These are phyloP conservation scores for Solanum hybrid DNA, from an alignment of 305 asterid genomes.

Conservation along the genomic window DNA sequence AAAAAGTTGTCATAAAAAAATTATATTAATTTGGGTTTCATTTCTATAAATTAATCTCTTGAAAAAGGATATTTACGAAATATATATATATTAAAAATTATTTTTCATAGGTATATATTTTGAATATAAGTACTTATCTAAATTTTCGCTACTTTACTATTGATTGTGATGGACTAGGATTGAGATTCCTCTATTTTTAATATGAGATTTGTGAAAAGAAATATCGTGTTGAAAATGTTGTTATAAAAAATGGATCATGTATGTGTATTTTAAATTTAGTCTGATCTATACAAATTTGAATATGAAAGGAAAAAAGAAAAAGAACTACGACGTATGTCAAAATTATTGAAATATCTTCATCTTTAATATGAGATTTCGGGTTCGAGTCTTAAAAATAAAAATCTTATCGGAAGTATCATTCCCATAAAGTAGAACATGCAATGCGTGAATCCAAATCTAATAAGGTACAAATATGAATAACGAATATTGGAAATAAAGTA, in stretches of 20 bases:
- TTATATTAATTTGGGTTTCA: background rate
- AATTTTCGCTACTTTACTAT: background rate
- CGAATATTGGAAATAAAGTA: no score
- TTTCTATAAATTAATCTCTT: background rate
- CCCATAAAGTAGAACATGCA: background rate
- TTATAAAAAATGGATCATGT: background rate
- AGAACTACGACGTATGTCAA: background rate
- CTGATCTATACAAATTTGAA: background rate
- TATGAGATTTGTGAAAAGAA: background rate
- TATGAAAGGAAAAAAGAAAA: background rate
- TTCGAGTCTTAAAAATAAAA: background rate
- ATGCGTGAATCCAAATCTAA: background rate
- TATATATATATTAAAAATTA: background rate
- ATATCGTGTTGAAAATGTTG: background rate
- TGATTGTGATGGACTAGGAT: background rate
- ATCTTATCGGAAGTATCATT: accelerated
- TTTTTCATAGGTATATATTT: background rate
- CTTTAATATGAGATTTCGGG: accelerated
- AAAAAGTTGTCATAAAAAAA: background rate
- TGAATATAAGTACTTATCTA: background rate
- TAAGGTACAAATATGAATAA: background rate
- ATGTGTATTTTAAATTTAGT: background rate
- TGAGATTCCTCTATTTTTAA: background rate
- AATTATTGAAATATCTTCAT: background rate
- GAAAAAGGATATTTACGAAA: background rate